Percentiles rank a stretch among this genome's conserved stretches.
Conservation (phyloP, 768 basidiomycete species). For the Kwoniella botswanensis region DNA sequence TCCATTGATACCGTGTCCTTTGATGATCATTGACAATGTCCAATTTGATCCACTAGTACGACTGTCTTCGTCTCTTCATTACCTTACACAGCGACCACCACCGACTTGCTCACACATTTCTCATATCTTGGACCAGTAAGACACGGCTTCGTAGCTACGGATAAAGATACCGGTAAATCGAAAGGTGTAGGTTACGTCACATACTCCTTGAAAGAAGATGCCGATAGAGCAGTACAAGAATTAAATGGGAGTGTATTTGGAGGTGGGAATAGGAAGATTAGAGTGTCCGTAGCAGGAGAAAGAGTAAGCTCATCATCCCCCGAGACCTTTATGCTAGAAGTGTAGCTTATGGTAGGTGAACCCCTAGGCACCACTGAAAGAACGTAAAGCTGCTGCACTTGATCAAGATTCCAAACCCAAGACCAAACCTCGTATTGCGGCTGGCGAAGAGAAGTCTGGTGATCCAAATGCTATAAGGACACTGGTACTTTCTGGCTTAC, state of each 20-base stretch:
- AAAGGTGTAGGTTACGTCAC: conserved; percentile 98
- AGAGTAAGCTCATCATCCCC: conserved; percentile 64
- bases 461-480: conserved; percentile 88
- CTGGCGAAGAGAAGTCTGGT: conserved; percentile 26
- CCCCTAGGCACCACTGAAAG: conserved; percentile 14
- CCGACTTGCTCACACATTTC: conserved; percentile 88
- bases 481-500: conserved; percentile 58
- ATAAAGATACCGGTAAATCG: conserved; percentile 65
- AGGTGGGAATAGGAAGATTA: conserved; percentile 71
- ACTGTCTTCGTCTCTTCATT: conserved; percentile 94
- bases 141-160: conserved; percentile 88
- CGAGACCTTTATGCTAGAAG: too few species aligned
- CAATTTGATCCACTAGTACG: conserved; percentile 54
- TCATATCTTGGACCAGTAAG: conserved; percentile 94
- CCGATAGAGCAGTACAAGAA: conserved; percentile 71
- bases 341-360: neutral
- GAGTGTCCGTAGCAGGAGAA: conserved; percentile 78
- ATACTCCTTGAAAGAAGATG: conserved; percentile 87
- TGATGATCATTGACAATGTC: neutral
- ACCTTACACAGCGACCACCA: conserved; percentile 86
- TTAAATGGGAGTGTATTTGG: conserved; percentile 70
- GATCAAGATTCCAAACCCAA: conserved; percentile 10
- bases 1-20: neutral
- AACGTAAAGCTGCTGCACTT: conserved; percentile 10
- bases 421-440: conserved; percentile 11